Percentiles rank a stretch among this genome's conserved stretches.
These are phyloP conservation scores for Danielia reshetovae DNA, from an alignment of 805 yeast genomes.

Conservation along the genomic window DNA sequence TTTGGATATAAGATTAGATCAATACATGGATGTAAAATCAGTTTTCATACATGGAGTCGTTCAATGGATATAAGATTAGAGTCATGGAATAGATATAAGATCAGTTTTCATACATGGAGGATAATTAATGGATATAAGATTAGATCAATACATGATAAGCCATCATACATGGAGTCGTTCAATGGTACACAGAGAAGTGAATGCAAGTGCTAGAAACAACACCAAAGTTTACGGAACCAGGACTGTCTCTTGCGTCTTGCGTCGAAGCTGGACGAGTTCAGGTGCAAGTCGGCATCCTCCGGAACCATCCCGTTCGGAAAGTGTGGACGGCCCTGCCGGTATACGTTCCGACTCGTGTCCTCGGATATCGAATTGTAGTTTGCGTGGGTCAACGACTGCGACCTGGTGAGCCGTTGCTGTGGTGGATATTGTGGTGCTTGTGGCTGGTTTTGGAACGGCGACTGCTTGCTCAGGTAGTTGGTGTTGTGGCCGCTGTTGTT, in stretches of 20 bases:
- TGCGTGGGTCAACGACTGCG: constrained; percentile 14
- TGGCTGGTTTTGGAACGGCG: constrained; percentile 11
- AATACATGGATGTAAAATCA: no score
- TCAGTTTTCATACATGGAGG: no score
- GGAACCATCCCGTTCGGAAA: constrained; percentile 33
- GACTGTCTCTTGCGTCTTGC: constrained; percentile 13
- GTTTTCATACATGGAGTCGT: no score
- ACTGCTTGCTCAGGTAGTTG: constrained; percentile 6
- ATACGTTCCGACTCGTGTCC: constrained; percentile 6
- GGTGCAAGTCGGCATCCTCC: constrained; percentile 37
- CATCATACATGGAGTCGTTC: no score
- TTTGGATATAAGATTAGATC: no score
- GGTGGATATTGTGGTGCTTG: constrained; percentile 10
- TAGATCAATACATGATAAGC: no score
- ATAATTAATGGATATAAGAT: no score
- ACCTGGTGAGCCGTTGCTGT: constrained; percentile 13
- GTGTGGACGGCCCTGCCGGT: no score
- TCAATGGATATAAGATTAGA: no score
- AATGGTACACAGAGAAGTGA: not conserved
- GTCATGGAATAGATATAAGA: no score
- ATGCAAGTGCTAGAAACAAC: constrained; percentile 11
- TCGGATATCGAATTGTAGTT: constrained; percentile 15
- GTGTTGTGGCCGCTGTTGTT: constrained; percentile 9
- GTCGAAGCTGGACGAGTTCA: constrained; percentile 34
- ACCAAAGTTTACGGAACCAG: constrained; percentile 14